Evolutionary conservation across 768 basidiomycete species (phyloP), one percentile per base, ranked within the genome.

Genomic region (Daedalea quercina): DNA sequence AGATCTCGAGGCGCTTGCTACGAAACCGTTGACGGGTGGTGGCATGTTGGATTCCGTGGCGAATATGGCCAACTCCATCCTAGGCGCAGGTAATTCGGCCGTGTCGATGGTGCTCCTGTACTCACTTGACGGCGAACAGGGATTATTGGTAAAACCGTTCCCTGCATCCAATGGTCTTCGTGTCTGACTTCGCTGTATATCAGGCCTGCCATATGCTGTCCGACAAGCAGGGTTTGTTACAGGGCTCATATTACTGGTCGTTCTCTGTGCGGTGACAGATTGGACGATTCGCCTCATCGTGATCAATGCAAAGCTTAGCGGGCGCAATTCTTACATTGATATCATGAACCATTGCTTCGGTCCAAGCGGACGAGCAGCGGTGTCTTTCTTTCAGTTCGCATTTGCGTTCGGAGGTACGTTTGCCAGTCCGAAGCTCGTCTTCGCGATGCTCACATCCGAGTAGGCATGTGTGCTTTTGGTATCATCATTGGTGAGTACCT

Each of bases 281-380:
- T 96, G 94, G 94, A 99, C 96, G 2, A 96, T 99, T 51, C 85
- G 94, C 17, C 81, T 99, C 26, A 95, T 99, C 50, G 90, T 98
- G 40, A 66, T 92, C 61, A 97, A 97, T 65, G 95, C 94, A 28
- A 99, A 99, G 73, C 75, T 99, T 53, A 94, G 92, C 60, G 95
- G 96, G 0, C 76, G 89, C 45, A 84, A 82, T 58, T 91, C 91
- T 1, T 97, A 97, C 64, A 94, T 94, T 54, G 93, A 87, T 59
- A 87, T 96, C 51, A 95, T 97, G 94, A 75, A 89, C 65, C 86
- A 83, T 47, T 94, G 90, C 68, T 99, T 94, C 68, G 96, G 96
- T 7, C 68, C 80, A 12, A 85, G 84, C 50, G 96, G 96, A n/a
- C 81, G 92, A 48, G 90, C 91, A 1, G 90, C 91, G 0, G 91